Evolutionary conservation across 2,329 filamentous ascomycete species (phyloP), one percentile per base, ranked within the genome.

Genomic region (Fusarium liriodendri): DNA sequence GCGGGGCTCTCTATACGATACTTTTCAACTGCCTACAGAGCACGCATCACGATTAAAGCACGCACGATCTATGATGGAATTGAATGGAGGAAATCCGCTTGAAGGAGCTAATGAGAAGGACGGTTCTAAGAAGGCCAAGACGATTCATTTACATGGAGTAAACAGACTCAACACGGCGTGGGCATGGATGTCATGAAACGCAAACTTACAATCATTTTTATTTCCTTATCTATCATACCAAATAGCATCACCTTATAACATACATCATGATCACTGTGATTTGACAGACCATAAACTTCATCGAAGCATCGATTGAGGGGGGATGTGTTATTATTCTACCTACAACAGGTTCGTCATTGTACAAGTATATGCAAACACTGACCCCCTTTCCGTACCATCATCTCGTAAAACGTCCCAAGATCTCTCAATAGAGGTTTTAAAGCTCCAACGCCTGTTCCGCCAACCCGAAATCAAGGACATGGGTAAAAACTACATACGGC

Each of bases 301-400:
- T 50, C 52, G 55, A 71, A 57, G 52, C 38, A 69, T 78, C 72
- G 35, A 66, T 79, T 86, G 88, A 89, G 88, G 84, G 87, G 88
- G 86, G 88, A 89, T 86, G 83, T 87, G 83, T 83, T 84, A 88
- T 89, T 89, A 88, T 82, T 84, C 82, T 86, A 86, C 75, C 79
- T 80, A 76, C 76, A 81, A 80, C 81, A 83, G 81, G 77, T 83
- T 83, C 84, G 62, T 81, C 82, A 80, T 81, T 82, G 81, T 84
- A 86, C 83, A 85, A 84, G 47, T 52, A 72, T 72, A 73, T 84
- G 82, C 82, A 83, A 80, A 82, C 80, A 82, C 78, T 79, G 78
- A 80, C 81, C 83, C 80, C 80, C 82, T 81, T 80, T 85, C 82
- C 82, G 81, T 80, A 74, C 81, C 82, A 81, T 86, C 81, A 80